Percentiles rank a stretch among this genome's conserved stretches.
Conservation (phyloP, 2,329 filamentous ascomycete genomes). For the Daldinia eschscholtzii region DNA sequence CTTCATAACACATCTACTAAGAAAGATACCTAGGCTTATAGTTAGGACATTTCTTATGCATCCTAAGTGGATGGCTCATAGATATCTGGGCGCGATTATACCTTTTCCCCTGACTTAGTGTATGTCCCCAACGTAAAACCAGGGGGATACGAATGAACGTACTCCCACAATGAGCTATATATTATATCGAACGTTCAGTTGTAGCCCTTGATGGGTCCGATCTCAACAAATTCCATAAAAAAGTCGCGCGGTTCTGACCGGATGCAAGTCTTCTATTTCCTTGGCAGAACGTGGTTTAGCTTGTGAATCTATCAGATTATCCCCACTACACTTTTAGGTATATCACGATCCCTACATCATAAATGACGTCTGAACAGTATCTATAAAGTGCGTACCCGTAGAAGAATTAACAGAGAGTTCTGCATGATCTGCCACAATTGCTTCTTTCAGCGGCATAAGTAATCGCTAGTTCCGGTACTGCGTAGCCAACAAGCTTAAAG, state of each 20-base stretch:
- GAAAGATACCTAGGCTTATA: conserved; percentile 7
- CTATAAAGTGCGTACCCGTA: not conserved
- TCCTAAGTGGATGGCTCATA: conserved; percentile 19
- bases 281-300: conserved; percentile 35
- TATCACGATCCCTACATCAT: conserved; percentile 33
- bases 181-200: conserved; percentile 17
- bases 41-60: not conserved
- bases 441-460: conserved; percentile 14
- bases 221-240: conserved; percentile 28
- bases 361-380: conserved; percentile 33
- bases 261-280: conserved; percentile 28
- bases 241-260: conserved; percentile 25
- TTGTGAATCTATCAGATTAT: conserved; percentile 24
- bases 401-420: conserved; percentile 8
- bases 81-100: not conserved
- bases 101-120: not conserved
- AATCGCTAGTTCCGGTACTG: conserved; percentile 23
- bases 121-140: not conserved
- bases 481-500: conserved; percentile 16
- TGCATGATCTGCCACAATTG: conserved; percentile 1
- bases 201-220: conserved; percentile 11
- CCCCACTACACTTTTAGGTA: conserved; percentile 20
- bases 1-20: not conserved
- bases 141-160: not conserved
- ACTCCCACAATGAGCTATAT: not conserved